Evolutionary conservation across 768 basidiomycete species (phyloP).

Genomic region (Termitomyces sp.): DNA sequence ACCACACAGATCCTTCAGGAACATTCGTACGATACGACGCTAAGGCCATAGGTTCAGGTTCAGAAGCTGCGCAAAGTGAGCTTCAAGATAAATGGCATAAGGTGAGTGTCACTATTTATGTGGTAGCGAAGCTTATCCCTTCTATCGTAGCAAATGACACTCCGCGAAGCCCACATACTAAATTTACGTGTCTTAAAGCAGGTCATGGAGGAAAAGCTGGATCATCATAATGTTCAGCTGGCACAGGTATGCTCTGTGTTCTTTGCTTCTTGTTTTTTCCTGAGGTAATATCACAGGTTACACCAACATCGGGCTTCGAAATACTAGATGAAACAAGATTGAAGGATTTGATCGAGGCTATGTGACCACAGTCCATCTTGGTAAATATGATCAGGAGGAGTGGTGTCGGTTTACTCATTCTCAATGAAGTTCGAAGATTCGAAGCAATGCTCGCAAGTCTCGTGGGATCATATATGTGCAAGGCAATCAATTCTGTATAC

Average conservation of each 20-base stretch:
- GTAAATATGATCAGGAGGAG: constrained; percentile 1
- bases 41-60: constrained; percentile 97
- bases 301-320: constrained; percentile 77
- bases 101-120: constrained; percentile 38
- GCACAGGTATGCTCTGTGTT: constrained; percentile 67
- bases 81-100: constrained; percentile 97
- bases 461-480: not conserved
- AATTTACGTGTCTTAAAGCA: constrained; percentile 92
- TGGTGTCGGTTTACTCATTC: constrained; percentile 6
- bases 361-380: constrained; percentile 41
- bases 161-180: constrained; percentile 83
- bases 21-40: constrained; percentile 97
- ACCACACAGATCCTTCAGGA: constrained; percentile 97
- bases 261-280: not conserved
- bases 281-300: constrained; percentile 53
- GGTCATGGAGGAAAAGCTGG: constrained; percentile 99
- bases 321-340: constrained; percentile 80
- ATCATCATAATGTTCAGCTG: constrained; percentile 97
- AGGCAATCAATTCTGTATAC: constrained; percentile 5
- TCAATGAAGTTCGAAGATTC: not conserved
- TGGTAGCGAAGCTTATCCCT: not conserved
- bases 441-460: not conserved
- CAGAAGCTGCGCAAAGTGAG: constrained; percentile 95
- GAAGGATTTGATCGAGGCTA: constrained; percentile 82
- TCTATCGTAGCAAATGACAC: constrained; percentile 76